Base-by-base conservation (phyloP, 1,284 basidiomycete genomes). In the Vanrija humicola region DNA sequence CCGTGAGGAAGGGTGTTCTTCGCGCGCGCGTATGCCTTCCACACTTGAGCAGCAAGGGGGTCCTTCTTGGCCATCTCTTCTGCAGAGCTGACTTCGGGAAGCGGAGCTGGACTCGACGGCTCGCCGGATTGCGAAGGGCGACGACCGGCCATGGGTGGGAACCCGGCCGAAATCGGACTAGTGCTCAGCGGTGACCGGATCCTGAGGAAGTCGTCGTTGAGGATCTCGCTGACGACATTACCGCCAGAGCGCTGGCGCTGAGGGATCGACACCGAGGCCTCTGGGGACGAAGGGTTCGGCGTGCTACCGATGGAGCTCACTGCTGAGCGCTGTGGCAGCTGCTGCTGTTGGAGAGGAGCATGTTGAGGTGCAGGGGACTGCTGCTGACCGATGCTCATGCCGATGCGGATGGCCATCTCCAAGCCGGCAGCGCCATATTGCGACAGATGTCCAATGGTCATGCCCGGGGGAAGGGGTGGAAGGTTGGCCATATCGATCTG, bases 11-110 rank as follows among this genome's bases (percentile, higher is more conserved):
- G 77, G 50, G 83, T 84, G 19, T 87, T 88, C 75, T 92, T 92
- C 39, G 89, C 89, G 59, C 89, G 86, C 39, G 91, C 86, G 71
- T 93, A 98, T 83, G 97, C 90, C 77, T 87, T 91, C 95, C 95
- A 98, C 15, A 98, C 89, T 76, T 97, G 92, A 1, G 93, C 88
- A 1, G 92, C 92, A 10, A 97, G 81, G 3, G 93, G 94, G 73
- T 97, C 94, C 55, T 91, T 79, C 62, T 76, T 74, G 8, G 77
- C 74, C 67, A 79, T 74, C 29, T 73, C 68, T 21, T 76, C 70
- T 4, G 69, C 43, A 7, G 43, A 16, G 10, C 45, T 42, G 7
- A 61, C 45, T 18, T 69, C 64, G 2, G 52, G 47, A 29, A 64
- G 21, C 15, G 61, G 50, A 14, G 40, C 21, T 8, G 67, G 65